Base-by-base conservation (phyloP, 1,284 basidiomycete genomes). In the Heterobasidion parviporum region DNA sequence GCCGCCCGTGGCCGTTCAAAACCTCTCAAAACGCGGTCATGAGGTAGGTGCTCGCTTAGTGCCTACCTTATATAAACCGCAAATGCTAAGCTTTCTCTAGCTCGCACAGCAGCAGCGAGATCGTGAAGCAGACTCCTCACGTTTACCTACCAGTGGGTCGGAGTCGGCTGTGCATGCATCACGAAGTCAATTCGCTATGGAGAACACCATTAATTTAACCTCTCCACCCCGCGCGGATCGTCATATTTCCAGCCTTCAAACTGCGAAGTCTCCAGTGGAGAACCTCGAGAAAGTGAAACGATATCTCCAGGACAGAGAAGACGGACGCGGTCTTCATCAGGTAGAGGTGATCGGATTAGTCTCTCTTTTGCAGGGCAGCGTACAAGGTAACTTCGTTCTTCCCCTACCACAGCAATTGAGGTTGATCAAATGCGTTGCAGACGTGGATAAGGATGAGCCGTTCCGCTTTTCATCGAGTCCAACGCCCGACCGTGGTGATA, bases 381-480 rank as follows among this genome's bases (percentile, higher is more conserved):
- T 26, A 26, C 26, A 26, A 26, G 26, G 26, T 26, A 26, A 4
- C 26, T 26, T 26, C 26, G 26, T 26, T 26, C 26, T 26, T 26
- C 26, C 26, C 26, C 6, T 26, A 26, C 26, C 26, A 26, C 26
- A 26, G 26, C 26, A 26, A 26, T 26, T 26, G 26, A 26, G 26
- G 26, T 26, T 26, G 26, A 26, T 26, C 26, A 15, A 15, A 26
- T 26, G 3, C 26, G 26, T 26, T 26, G 18, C 51, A 54, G 49
- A 52, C 52, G 50, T 58, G 26, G 53, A 57, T 10, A 34, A 55
- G 35, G 36, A 38, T 3, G 77, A 80, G 59, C 80, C 80, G 1
- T 85, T 86, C 69, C 77, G 81, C 41, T 85, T 85, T 66, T 79
- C 81, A 1, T 74, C 71, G 45, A 74, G 67, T 38, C 67, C 70